Percentiles rank a stretch among this genome's conserved stretches.
Evolutionary conservation across 2,329 filamentous ascomycete species (phyloP).

Genomic region (Apiospora aurea): DNA sequence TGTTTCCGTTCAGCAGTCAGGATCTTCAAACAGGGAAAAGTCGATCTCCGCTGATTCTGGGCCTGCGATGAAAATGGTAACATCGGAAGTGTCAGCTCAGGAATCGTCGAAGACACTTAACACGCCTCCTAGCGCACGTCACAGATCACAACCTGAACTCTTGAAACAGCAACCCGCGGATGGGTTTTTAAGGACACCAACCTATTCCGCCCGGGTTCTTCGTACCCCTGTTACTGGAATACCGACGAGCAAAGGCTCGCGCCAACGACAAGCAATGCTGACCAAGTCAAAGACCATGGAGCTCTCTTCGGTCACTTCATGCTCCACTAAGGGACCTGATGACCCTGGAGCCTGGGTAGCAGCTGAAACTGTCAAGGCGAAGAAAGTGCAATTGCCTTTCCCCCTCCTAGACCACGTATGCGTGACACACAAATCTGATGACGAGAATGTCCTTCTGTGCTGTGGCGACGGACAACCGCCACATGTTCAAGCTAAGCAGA

Average conservation of each 20-base stretch:
- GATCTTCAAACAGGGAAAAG: background rate
- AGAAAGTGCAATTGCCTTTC: background rate
- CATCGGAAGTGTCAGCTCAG: background rate
- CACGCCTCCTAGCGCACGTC: background rate
- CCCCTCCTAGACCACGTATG: background rate
- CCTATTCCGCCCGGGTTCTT: background rate
- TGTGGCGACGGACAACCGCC: background rate
- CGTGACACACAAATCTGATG: background rate
- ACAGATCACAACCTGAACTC: background rate
- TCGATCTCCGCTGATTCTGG: background rate
- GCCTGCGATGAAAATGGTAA: background rate
- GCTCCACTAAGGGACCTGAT: constrained; percentile 25
- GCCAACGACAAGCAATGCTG: constrained; percentile 24
- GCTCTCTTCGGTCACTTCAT: constrained; percentile 6
- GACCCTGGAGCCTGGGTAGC: constrained; percentile 1
- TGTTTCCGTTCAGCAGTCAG: background rate
- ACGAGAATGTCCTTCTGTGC: no score
- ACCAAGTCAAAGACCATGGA: constrained; percentile 5
- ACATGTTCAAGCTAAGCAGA: background rate
- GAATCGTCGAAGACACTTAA: background rate
- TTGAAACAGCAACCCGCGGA: background rate
- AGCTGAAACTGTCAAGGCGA: background rate
- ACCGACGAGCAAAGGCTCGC: constrained; percentile 27
- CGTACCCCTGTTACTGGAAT: constrained; percentile 25
- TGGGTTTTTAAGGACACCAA: constrained; percentile 22